These are phyloP conservation scores for Murraya paniculata DNA, from an alignment of 345 rosid genomes.

Conservation along the genomic window DNA sequence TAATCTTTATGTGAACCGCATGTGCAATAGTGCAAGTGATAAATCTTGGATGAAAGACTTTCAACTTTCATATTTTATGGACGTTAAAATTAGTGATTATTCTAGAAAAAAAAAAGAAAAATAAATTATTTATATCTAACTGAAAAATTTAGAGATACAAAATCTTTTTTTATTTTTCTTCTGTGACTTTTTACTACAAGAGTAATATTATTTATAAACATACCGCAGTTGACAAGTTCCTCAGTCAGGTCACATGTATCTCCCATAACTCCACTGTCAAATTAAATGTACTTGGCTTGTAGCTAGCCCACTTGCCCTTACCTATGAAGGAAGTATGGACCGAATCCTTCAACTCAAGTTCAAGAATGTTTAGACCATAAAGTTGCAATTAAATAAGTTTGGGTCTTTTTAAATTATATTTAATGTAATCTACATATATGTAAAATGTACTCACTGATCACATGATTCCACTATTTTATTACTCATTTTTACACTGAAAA, in stretches of 20 bases:
- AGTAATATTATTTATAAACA: neutral
- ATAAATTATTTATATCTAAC: neutral
- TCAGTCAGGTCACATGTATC: slow-evolving; percentile 2
- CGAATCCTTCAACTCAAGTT: neutral
- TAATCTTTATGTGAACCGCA: neutral
- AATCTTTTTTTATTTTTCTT: neutral
- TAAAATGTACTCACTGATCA: too few species aligned
- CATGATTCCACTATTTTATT: too few species aligned
- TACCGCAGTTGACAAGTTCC: slow-evolving; percentile 3
- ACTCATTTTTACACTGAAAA: too few species aligned
- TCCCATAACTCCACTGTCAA: neutral
- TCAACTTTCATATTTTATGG: neutral
- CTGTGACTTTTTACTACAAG: neutral
- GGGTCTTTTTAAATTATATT: neutral
- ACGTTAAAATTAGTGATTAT: neutral
- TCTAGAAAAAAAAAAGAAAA: too few species aligned
- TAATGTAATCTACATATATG: too few species aligned
- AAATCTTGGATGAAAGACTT: neutral
- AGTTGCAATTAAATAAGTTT: neutral
- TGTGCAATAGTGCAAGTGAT: neutral
- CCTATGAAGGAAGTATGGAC: neutral
- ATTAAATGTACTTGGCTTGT: neutral
- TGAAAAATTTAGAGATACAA: neutral
- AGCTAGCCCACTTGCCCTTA: neutral
- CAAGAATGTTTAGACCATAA: neutral